phyloP scores from a whole-genome alignment of 2,329 filamentous ascomycete species.

The Torrubiella hemipterigena region DNA sequence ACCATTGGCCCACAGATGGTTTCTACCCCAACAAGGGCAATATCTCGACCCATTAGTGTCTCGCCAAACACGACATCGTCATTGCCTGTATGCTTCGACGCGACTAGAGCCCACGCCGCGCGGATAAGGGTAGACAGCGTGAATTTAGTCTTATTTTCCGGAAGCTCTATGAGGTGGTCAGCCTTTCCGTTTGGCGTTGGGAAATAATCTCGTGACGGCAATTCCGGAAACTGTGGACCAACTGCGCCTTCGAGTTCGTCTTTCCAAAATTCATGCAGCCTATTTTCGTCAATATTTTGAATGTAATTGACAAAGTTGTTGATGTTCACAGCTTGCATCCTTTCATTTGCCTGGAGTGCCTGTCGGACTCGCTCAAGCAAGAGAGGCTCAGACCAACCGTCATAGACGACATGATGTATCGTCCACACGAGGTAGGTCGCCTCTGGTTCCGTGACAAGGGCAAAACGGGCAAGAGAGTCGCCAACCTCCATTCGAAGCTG shows the following conservation, averaged over 20 bases:
- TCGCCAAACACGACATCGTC: conserved; percentile 39
- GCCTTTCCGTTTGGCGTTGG: not conserved
- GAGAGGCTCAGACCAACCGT: conserved; percentile 31
- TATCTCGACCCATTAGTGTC: conserved; percentile 36
- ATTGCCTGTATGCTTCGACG: conserved; percentile 27
- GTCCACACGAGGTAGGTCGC: conserved; percentile 1
- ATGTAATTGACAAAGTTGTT: not conserved
- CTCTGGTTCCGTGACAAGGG: not conserved
- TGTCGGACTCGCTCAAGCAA: not conserved
- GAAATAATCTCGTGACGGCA: not conserved
- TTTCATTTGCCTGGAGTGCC: not conserved
- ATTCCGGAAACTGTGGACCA: not conserved
- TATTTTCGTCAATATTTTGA: not conserved
- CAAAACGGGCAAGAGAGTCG: not conserved
- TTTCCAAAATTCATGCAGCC: conserved; percentile 1
- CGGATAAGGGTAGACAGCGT: conserved; percentile 21
- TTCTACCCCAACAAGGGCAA: conserved; percentile 32
- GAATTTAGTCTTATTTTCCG: not conserved
- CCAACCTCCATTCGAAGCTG: not conserved
- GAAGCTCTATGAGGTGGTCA: not conserved
- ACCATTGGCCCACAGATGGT: conserved; percentile 30
- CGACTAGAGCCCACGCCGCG: conserved; percentile 28
- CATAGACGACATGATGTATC: conserved; percentile 30
- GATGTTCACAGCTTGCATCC: not conserved
- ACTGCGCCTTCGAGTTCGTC: conserved; percentile 17